Percentiles rank a stretch among this genome's conserved stretches.
Conservation (phyloP, 768 basidiomycete genomes). For the Boletus coccyginus region DNA sequence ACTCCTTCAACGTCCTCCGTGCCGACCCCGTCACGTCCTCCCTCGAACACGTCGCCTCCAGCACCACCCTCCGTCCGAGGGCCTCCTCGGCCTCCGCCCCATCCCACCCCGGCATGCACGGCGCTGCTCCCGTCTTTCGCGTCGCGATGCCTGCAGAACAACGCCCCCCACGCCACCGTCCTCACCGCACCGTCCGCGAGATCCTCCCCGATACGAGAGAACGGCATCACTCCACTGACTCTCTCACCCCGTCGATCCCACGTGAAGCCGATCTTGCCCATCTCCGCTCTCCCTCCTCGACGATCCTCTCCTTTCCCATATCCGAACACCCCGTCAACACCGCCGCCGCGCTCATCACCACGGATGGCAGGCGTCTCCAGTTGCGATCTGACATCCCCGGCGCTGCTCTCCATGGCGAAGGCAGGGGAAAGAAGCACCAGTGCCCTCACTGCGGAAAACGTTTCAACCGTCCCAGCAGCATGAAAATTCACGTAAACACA, state of each 20-base stretch:
- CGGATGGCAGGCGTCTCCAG: slow-evolving; percentile 30
- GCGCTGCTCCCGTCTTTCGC: slow-evolving; percentile 37
- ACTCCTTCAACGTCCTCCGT: slow-evolving; percentile 45
- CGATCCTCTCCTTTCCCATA: slow-evolving; percentile 34
- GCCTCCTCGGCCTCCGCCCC: slow-evolving; percentile 12
- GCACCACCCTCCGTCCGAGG: slow-evolving; percentile 37
- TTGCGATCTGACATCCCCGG: slow-evolving; percentile 29
- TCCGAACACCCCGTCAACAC: slow-evolving; percentile 26
- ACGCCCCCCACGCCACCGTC: slow-evolving; percentile 16
- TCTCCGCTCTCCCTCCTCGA: slow-evolving; percentile 31
- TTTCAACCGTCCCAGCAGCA: slow-evolving; percentile 41
- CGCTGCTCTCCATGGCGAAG: slow-evolving; percentile 28
- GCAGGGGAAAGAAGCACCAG: slow-evolving; percentile 35
- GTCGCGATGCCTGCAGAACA: slow-evolving; percentile 33
- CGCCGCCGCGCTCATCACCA: slow-evolving; percentile 25
- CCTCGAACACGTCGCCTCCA: slow-evolving; percentile 44
- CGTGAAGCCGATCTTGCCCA: slow-evolving; percentile 30
- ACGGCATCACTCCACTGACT: slow-evolving; percentile 23
- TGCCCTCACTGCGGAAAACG: slow-evolving; percentile 40
- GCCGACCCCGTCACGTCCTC: slow-evolving; percentile 42
- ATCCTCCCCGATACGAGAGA: slow-evolving; percentile 27
- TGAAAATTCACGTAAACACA: slow-evolving; percentile 43
- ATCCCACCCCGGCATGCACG: slow-evolving; percentile 27
- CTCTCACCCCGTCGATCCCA: slow-evolving; percentile 26
- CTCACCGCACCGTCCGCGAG: slow-evolving; percentile 19